A percentile compares a stretch with the other conserved stretches of the same genome.
Conservation (phyloP, 2,329 filamentous ascomycete genomes). For the Rachicladosporium sp. region DNA sequence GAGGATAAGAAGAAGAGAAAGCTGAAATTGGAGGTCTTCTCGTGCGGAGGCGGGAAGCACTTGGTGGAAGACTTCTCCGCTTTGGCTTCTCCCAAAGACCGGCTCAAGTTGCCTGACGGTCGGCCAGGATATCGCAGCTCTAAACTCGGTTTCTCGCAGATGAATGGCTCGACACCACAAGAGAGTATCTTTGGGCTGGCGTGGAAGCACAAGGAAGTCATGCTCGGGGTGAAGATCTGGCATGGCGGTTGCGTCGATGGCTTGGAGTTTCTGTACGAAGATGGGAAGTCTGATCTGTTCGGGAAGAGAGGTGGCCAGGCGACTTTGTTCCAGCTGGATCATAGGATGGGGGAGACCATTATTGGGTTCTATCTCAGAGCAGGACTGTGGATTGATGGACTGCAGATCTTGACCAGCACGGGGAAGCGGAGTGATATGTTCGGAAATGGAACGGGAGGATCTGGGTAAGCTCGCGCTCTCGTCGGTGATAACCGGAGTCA, state of each 20-base stretch:
- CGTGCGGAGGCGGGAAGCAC: slow-evolving; percentile 59
- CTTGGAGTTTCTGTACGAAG: slow-evolving; percentile 86
- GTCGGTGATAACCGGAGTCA: slow-evolving; percentile 13
- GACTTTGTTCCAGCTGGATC: slow-evolving; percentile 72
- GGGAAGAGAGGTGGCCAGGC: slow-evolving; percentile 64
- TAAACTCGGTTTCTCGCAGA: slow-evolving; percentile 58
- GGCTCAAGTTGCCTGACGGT: slow-evolving; percentile 62
- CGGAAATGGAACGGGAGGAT: slow-evolving; percentile 69
- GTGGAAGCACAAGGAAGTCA: slow-evolving; percentile 56
- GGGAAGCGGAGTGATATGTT: slow-evolving; percentile 78
- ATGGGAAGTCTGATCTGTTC: slow-evolving; percentile 72
- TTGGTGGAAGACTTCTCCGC: slow-evolving; percentile 65
- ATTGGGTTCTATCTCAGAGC: slow-evolving; percentile 75
- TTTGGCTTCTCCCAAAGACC: slow-evolving; percentile 57
- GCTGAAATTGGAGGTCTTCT: slow-evolving; percentile 62
- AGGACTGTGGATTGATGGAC: slow-evolving; percentile 72
- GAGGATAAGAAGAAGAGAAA: slow-evolving; percentile 58
- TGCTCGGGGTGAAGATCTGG: slow-evolving; percentile 65
- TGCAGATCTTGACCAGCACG: slow-evolving; percentile 79
- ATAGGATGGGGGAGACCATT: slow-evolving; percentile 72
- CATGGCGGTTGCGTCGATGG: slow-evolving; percentile 69
- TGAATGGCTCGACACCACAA: slow-evolving; percentile 56
- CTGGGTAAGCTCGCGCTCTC: slow-evolving; percentile 49
- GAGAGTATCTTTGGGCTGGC: slow-evolving; percentile 58
- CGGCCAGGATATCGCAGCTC: slow-evolving; percentile 65